These are phyloP conservation scores for Lactuca saligna DNA, from an alignment of 129 eudicot species.

Conservation along the genomic window DNA sequence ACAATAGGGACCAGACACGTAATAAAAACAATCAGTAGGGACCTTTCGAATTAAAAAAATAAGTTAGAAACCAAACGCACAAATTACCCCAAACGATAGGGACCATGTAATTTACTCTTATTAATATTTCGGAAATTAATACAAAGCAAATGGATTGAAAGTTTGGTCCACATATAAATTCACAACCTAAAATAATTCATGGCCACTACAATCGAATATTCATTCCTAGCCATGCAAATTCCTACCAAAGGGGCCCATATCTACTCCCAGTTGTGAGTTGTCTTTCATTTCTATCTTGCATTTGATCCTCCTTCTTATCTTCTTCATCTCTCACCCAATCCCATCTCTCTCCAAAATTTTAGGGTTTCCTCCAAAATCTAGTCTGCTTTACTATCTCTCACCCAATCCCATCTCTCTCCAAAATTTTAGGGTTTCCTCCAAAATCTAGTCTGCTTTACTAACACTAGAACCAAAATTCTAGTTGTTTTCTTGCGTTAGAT, in stretches of 20 bases:
- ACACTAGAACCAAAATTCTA: neutral
- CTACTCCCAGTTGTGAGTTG: slow-evolving; percentile 19
- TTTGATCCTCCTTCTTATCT: slow-evolving; percentile 32
- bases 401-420: slow-evolving; percentile 10
- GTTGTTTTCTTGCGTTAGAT: neutral
- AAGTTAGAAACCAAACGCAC: too few relatives aligned
- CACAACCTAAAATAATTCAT: slow-evolving; percentile 11
- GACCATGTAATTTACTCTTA: too few relatives aligned
- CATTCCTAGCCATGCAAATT: slow-evolving; percentile 31
- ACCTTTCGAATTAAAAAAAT: too few relatives aligned
- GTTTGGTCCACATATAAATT: slow-evolving; percentile 22
- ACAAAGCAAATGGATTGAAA: slow-evolving; percentile 9
- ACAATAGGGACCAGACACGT: too few relatives aligned
- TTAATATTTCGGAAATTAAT: slow-evolving; percentile 12
- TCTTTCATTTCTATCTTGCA: slow-evolving; percentile 25
- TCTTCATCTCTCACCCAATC: slow-evolving; percentile 25
- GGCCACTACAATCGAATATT: slow-evolving; percentile 11
- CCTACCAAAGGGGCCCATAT: slow-evolving; percentile 12
- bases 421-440: neutral
- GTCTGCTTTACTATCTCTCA: neutral
- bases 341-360: neutral
- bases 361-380: neutral
- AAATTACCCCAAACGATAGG: too few relatives aligned
- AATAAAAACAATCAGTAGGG: too few relatives aligned
- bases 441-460: neutral